phyloP scores from a whole-genome alignment of 768 basidiomycete species.

The Russula vinacea region DNA sequence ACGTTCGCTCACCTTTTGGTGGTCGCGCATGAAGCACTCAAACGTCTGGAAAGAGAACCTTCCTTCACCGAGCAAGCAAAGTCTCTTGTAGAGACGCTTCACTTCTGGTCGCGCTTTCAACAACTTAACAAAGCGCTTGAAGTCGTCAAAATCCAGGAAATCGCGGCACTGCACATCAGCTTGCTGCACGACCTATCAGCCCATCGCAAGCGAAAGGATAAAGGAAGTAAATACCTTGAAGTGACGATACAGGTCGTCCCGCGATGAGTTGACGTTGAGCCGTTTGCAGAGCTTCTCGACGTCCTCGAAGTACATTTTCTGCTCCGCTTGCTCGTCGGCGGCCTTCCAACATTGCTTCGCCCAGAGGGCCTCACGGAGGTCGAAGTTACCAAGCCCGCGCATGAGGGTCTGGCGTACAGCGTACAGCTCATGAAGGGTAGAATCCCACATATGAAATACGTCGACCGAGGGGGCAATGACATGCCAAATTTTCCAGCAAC shows the following conservation, averaged over 20 bases:
- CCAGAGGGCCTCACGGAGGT: conserved; percentile 68
- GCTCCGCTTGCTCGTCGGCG: conserved; percentile 59
- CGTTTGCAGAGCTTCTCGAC: conserved; percentile 67
- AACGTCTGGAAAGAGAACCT: conserved; percentile 43
- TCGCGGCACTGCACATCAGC: conserved; percentile 56
- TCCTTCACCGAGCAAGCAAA: conserved; percentile 38
- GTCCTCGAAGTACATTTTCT: conserved; percentile 65
- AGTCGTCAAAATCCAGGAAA: conserved; percentile 73
- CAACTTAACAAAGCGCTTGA: conserved; percentile 76
- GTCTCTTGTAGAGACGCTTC: conserved; percentile 54
- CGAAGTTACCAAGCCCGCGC: conserved; percentile 60
- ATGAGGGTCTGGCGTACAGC: conserved; percentile 67
- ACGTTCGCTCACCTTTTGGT: conserved; percentile 48
- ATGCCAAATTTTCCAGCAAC: conserved; percentile 81
- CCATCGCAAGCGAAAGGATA: neutral
- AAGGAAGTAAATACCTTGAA: conserved; percentile 49
- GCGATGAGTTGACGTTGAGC: conserved; percentile 60
- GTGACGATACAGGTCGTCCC: conserved; percentile 50
- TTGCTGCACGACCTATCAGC: conserved; percentile 43
- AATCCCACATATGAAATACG: conserved; percentile 61
- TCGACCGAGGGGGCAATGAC: conserved; percentile 68
- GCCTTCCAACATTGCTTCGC: conserved; percentile 80
- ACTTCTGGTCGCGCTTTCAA: conserved; percentile 86
- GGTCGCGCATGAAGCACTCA: conserved; percentile 48
- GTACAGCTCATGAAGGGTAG: conserved; percentile 60